phyloP scores from a whole-genome alignment of 768 basidiomycete species.

The Tricholoma flavovirens region DNA sequence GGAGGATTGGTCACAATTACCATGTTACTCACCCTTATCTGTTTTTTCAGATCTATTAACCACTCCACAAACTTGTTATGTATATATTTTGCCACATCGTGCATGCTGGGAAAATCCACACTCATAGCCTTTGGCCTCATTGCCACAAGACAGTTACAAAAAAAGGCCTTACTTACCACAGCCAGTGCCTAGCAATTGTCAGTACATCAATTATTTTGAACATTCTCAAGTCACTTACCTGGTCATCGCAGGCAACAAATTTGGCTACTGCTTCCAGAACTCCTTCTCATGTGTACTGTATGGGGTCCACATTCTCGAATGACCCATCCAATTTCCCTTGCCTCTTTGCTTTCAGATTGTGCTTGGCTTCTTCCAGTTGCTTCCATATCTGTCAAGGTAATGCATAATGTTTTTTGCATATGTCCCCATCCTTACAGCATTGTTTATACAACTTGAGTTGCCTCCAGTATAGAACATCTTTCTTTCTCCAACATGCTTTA shows the following conservation, averaged over 20 bases:
- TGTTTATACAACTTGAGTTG: slow-evolving; percentile 2
- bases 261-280: background rate
- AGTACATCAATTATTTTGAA: background rate
- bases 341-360: background rate
- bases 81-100: background rate
- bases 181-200: background rate
- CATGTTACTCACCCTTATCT: background rate
- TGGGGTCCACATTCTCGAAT: background rate
- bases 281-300: background rate
- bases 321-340: slow-evolving; percentile 2
- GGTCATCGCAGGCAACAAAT: slow-evolving; percentile 1
- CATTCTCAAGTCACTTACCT: background rate
- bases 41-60: background rate
- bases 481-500: background rate
- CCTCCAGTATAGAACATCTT: background rate
- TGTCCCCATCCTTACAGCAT: background rate
- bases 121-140: background rate
- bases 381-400: slow-evolving; percentile 6
- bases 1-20: background rate
- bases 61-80: background rate
- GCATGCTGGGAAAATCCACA: background rate
- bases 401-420: slow-evolving; percentile 4
- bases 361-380: slow-evolving; percentile 1
- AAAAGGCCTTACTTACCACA: background rate
- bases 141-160: background rate